These are phyloP conservation scores for Malassezia pachydermatis DNA, from an alignment of 1,284 basidiomycete species.

Conservation along the genomic window DNA sequence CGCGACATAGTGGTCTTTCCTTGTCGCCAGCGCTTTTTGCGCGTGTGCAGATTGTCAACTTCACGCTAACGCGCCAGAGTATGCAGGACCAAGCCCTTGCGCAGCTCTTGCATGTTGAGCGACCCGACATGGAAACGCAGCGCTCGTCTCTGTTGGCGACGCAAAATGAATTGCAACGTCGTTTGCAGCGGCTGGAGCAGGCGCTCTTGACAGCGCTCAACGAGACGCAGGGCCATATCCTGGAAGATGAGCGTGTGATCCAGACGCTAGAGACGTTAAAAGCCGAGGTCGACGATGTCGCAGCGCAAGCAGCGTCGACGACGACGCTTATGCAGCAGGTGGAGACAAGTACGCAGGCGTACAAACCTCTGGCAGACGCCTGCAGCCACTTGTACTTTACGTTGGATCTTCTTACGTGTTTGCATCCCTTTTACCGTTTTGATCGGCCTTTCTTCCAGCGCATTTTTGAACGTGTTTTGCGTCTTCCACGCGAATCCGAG, in stretches of 20 bases:
- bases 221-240: constrained; percentile 89
- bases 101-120: constrained; percentile 89
- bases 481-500: constrained; percentile 52
- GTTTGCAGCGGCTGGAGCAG: constrained; percentile 84
- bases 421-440: constrained; percentile 99
- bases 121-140: constrained; percentile 92
- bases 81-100: constrained; percentile 95
- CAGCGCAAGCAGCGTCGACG: constrained; percentile 91
- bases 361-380: constrained; percentile 85
- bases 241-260: constrained; percentile 99
- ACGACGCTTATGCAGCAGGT: constrained; percentile 92
- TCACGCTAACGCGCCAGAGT: constrained; percentile 97
- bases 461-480: constrained; percentile 86
- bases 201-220: constrained; percentile 88
- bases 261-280: constrained; percentile 93
- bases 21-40: constrained; percentile 98
- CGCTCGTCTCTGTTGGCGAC: constrained; percentile 96
- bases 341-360: constrained; percentile 86
- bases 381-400: constrained; percentile 97
- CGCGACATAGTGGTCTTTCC: constrained; percentile 89
- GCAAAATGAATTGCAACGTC: constrained; percentile 91
- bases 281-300: constrained; percentile 91
- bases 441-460: constrained; percentile 95
- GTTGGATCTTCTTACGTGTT: constrained; percentile 79
- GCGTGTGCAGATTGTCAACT: constrained; percentile 98